Evolutionary conservation across 768 basidiomycete species (phyloP).

Genomic region (Sarcodon aspratus): DNA sequence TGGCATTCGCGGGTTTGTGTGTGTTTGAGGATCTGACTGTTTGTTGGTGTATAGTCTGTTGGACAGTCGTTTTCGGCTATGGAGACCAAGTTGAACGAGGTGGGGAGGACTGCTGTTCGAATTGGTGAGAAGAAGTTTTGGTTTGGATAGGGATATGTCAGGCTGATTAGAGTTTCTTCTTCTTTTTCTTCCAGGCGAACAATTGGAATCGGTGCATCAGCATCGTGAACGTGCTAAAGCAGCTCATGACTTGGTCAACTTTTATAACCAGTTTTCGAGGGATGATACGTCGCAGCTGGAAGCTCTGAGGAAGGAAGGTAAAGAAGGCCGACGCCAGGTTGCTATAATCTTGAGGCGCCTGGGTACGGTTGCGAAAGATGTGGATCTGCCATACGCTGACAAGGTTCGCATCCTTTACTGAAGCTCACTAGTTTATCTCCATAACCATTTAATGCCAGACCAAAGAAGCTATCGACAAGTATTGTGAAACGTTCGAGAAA

Average conservation of each 20-base stretch:
- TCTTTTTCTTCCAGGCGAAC: constrained; percentile 68
- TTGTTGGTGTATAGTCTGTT: constrained; percentile 46
- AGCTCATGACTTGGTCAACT: constrained; percentile 86
- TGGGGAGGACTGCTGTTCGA: constrained; percentile 86
- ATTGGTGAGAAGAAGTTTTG: constrained; percentile 49
- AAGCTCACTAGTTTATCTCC: neutral
- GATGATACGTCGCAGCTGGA: constrained; percentile 71
- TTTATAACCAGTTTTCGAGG: constrained; percentile 85
- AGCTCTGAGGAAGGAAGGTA: constrained; percentile 74
- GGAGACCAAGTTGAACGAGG: constrained; percentile 86
- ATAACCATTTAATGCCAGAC: constrained; percentile 37
- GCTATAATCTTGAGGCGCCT: constrained; percentile 81
- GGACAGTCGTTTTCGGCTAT: constrained; percentile 81
- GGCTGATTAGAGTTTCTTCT: constrained; percentile 1
- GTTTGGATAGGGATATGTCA: neutral
- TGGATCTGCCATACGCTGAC: constrained; percentile 76
- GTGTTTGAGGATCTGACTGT: neutral
- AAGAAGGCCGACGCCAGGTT: constrained; percentile 79
- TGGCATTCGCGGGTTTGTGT: neutral
- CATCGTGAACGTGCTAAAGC: constrained; percentile 90
- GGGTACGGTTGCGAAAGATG: constrained; percentile 84
- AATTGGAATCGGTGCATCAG: constrained; percentile 88
- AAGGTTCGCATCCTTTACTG: constrained; percentile 34
- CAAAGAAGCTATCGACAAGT: constrained; percentile 86
- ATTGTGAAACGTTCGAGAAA: constrained; percentile 98